These are phyloP conservation scores for Atkinsonella hypoxylon DNA, from an alignment of 2,329 filamentous ascomycete species.

Conservation along the genomic window DNA sequence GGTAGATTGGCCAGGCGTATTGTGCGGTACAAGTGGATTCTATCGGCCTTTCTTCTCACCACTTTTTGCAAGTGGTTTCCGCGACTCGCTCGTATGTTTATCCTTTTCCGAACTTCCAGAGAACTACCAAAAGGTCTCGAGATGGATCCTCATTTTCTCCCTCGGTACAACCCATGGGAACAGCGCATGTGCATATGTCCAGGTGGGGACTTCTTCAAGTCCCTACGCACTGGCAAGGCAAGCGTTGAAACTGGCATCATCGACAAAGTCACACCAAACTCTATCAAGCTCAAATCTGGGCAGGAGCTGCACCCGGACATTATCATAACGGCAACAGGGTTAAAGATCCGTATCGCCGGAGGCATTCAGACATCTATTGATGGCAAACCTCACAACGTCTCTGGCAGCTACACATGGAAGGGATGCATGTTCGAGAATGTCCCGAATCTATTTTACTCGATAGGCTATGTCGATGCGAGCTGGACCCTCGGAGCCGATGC, in stretches of 20 bases:
- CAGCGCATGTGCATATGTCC: constrained; percentile 60
- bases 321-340: constrained; percentile 54
- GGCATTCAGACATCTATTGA: constrained; percentile 39
- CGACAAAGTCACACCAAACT: constrained; percentile 30
- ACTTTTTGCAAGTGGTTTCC: constrained; percentile 29
- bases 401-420: constrained; percentile 45
- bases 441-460: constrained; percentile 45
- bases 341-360: constrained; percentile 44
- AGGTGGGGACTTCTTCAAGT: constrained; percentile 38
- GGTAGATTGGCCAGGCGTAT: constrained; percentile 31
- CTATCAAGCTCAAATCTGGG: constrained; percentile 31
- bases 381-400: constrained; percentile 30
- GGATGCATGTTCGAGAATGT: constrained; percentile 49
- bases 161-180: constrained; percentile 51
- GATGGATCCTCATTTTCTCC: constrained; percentile 48
- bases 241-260: constrained; percentile 36
- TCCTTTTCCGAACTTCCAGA: constrained; percentile 30
- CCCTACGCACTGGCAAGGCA: constrained; percentile 26
- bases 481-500: constrained; percentile 50
- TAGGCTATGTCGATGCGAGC: constrained; percentile 51
- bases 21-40: constrained; percentile 32
- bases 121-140: constrained; percentile 39
- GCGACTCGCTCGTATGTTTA: constrained; percentile 28
- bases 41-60: constrained; percentile 35
- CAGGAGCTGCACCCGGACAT: constrained; percentile 45